Conservation (phyloP, 2,329 filamentous ascomycete species). For the Pestalotiopsis fici region DNA sequence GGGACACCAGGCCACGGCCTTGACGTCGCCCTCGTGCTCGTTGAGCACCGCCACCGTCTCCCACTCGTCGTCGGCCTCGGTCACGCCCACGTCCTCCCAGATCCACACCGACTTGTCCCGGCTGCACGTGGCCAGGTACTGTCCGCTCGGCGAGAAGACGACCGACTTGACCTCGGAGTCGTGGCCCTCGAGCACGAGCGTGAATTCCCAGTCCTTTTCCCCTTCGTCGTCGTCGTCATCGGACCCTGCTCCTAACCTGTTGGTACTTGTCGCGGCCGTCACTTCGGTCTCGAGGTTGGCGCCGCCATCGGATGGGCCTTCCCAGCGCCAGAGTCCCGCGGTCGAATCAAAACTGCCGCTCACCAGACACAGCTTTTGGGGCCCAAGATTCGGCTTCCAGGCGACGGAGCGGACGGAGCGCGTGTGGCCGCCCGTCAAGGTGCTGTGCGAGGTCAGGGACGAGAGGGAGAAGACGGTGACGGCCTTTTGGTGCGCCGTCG, state of each 20-base stretch:
- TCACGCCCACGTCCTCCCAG: constrained; percentile 84
- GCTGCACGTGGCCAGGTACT: constrained; percentile 84
- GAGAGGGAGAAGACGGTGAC: constrained; percentile 88
- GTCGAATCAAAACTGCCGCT: constrained; percentile 94
- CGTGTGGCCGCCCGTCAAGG: constrained; percentile 84
- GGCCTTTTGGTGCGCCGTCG: constrained; percentile 84
- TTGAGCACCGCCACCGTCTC: constrained; percentile 94
- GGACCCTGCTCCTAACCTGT: constrained; percentile 20
- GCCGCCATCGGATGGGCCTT: constrained; percentile 40
- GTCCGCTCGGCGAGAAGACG: constrained; percentile 71
- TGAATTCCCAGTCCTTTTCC: constrained; percentile 88
- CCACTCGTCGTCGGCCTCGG: constrained; percentile 86
- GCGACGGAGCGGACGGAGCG: constrained; percentile 82
- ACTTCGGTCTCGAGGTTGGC: constrained; percentile 45
- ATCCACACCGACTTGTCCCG: constrained; percentile 97
- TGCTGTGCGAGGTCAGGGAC: constrained; percentile 76
- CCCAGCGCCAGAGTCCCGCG: constrained; percentile 79
- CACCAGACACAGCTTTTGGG: constrained; percentile 73
- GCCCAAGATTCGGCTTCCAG: constrained; percentile 77
- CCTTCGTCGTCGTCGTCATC: constrained; percentile 52
- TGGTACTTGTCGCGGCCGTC: constrained; percentile 12
- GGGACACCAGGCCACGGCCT: constrained; percentile 90
- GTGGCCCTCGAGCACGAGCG: constrained; percentile 89
- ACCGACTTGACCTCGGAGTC: constrained; percentile 90
- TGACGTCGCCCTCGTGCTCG: constrained; percentile 95